Evolutionary conservation across 2,329 filamentous ascomycete genomes (phyloP).

Genomic region (Pseudohalonectria lignicola): DNA sequence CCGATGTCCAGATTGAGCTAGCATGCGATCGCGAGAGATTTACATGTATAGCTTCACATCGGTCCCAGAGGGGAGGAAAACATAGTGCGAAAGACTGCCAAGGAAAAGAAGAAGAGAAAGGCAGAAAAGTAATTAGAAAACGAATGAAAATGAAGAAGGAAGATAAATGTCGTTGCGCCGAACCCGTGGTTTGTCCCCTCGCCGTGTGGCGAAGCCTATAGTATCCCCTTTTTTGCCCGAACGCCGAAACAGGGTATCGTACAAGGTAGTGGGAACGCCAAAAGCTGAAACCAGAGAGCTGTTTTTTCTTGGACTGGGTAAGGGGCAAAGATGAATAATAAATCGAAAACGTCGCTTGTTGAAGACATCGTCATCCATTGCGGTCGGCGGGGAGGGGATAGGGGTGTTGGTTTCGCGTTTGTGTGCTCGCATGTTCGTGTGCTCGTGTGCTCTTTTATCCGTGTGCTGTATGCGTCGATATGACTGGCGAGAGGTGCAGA

Average conservation of each 20-base stretch:
- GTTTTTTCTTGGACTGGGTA: neutral
- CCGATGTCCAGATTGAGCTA: too few relatives aligned
- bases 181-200: constrained; percentile 6
- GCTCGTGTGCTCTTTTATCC: neutral
- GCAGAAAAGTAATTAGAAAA: neutral
- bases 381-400: neutral
- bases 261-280: constrained; percentile 18
- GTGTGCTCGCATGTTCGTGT: neutral
- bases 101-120: neutral
- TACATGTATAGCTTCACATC: too few relatives aligned
- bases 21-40: too few relatives aligned
- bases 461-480: too few relatives aligned
- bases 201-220: constrained; percentile 12
- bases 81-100: too few relatives aligned
- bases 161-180: constrained; percentile 3
- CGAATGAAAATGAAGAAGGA: neutral
- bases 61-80: too few relatives aligned
- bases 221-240: constrained; percentile 12
- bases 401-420: neutral
- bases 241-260: constrained; percentile 18
- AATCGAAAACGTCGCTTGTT: neutral
- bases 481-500: too few relatives aligned
- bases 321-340: too few relatives aligned
- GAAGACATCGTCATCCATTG: neutral
- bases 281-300: constrained; percentile 7